phyloP scores from a whole-genome alignment of 495 filamentous ascomycete genomes.

The Diplogelasinospora grovesii region DNA sequence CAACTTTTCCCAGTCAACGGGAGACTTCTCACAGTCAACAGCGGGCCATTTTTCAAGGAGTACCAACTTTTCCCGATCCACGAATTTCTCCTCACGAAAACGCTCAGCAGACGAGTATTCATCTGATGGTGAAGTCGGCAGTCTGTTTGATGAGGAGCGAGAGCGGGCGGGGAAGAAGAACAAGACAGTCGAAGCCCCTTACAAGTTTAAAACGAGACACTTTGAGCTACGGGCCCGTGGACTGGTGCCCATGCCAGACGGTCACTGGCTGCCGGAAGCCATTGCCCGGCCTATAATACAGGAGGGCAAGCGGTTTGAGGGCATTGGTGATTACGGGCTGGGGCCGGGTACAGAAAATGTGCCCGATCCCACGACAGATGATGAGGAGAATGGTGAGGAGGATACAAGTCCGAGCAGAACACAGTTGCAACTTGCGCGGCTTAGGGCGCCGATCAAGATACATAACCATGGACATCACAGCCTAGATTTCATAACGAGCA shows the following conservation, averaged over 20 bases:
- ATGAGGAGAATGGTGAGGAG: slow-evolving; percentile 2
- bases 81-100: slow-evolving; percentile 24
- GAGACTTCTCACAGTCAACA: no score
- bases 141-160: slow-evolving; percentile 16
- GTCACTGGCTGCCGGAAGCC: slow-evolving; percentile 36
- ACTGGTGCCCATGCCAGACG: slow-evolving; percentile 37
- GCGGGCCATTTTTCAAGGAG: no score
- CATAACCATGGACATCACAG: background rate
- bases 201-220: slow-evolving; percentile 25
- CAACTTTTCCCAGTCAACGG: no score
- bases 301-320: slow-evolving; percentile 16
- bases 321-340: slow-evolving; percentile 21
- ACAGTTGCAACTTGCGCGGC: slow-evolving; percentile 3
- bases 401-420: background rate
- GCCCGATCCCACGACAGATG: background rate
- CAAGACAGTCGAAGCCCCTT: no score
- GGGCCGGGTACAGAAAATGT: background rate
- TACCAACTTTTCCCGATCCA: slow-evolving; percentile 7
- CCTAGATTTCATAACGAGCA: background rate
- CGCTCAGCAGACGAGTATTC: slow-evolving; percentile 13
- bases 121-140: slow-evolving; percentile 10
- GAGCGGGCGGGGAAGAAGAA: slow-evolving; percentile 3
- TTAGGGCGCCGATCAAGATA: background rate
- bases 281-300: slow-evolving; percentile 28
- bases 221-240: slow-evolving; percentile 37